Evolutionary conservation across 345 rosid species (phyloP).

Genomic region (Citrus unshiu): DNA sequence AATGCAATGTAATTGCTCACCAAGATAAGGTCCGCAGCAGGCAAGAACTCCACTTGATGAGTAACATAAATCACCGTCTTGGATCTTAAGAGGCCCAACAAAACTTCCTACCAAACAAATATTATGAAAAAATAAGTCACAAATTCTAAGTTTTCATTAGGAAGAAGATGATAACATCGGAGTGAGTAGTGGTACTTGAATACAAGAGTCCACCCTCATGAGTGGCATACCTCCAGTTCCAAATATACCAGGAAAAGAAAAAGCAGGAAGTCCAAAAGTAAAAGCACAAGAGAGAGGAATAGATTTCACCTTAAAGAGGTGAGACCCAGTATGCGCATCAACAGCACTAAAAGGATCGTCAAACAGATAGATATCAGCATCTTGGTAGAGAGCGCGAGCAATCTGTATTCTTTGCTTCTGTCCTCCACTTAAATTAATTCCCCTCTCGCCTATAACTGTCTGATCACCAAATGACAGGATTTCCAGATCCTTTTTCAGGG

Average conservation of each 20-base stretch:
- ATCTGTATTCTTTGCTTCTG: constrained; percentile 85
- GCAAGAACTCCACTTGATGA: constrained; percentile 83
- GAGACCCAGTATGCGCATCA: constrained; percentile 87
- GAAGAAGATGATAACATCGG: neutral
- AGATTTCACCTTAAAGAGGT: constrained; percentile 60
- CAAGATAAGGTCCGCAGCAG: constrained; percentile 70
- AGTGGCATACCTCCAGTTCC: neutral
- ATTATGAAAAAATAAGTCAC: neutral
- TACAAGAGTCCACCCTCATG: neutral
- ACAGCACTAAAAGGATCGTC: constrained; percentile 96
- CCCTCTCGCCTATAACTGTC: constrained; percentile 85
- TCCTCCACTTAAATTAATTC: constrained; percentile 85
- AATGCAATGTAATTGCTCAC: constrained; percentile 31
- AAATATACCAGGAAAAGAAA: neutral
- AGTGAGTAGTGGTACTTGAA: neutral
- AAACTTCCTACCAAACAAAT: constrained; percentile 47
- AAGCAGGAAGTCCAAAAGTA: neutral
- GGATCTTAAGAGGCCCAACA: constrained; percentile 45
- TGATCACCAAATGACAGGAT: constrained; percentile 85
- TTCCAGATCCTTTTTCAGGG: constrained; percentile 66
- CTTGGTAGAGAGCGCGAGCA: constrained; percentile 87
- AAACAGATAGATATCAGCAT: constrained; percentile 74
- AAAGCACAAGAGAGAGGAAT: neutral
- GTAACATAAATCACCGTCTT: constrained; percentile 77
- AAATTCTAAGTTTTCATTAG: neutral